A percentile compares a stretch with the other conserved stretches of the same genome.
phyloP scores from a whole-genome alignment of 2,329 filamentous ascomycete species.

The Malbranchea cinnamomea region DNA sequence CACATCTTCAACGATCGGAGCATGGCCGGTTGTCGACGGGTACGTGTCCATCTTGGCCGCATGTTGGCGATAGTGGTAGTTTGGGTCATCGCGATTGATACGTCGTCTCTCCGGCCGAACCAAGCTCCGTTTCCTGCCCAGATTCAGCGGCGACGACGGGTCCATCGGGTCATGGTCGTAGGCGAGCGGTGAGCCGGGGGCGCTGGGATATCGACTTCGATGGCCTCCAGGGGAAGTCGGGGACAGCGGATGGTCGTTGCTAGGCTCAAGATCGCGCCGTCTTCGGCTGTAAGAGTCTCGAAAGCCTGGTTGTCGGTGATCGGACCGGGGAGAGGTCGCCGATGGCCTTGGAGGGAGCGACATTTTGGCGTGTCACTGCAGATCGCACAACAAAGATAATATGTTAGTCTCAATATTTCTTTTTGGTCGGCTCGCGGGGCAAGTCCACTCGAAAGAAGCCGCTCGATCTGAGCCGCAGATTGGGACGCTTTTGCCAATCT shows the following conservation, averaged over 20 bases:
- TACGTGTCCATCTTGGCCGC: conserved; percentile 81
- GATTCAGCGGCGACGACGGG: conserved; percentile 34
- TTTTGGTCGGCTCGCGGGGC: background rate
- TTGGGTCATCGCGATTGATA: conserved; percentile 75
- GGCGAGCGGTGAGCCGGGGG: conserved; percentile 32
- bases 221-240: conserved; percentile 24
- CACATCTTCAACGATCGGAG: conserved; percentile 65
- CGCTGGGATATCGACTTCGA: conserved; percentile 7
- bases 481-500: too few relatives aligned
- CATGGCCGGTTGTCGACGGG: conserved; percentile 84
- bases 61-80: conserved; percentile 92
- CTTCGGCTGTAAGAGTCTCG: conserved; percentile 55
- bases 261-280: conserved; percentile 56
- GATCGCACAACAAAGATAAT: background rate
- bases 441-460: background rate
- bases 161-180: conserved; percentile 39
- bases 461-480: background rate
- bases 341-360: conserved; percentile 48
- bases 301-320: conserved; percentile 45
- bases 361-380: conserved; percentile 18
- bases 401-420: background rate
- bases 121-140: conserved; percentile 67
- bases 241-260: conserved; percentile 23
- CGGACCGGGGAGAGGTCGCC: conserved; percentile 43
- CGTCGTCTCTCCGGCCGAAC: conserved; percentile 77